Percentiles rank a stretch among this genome's conserved stretches.
Evolutionary conservation across 345 rosid species (phyloP).

Genomic region (Populus ilicifolia): DNA sequence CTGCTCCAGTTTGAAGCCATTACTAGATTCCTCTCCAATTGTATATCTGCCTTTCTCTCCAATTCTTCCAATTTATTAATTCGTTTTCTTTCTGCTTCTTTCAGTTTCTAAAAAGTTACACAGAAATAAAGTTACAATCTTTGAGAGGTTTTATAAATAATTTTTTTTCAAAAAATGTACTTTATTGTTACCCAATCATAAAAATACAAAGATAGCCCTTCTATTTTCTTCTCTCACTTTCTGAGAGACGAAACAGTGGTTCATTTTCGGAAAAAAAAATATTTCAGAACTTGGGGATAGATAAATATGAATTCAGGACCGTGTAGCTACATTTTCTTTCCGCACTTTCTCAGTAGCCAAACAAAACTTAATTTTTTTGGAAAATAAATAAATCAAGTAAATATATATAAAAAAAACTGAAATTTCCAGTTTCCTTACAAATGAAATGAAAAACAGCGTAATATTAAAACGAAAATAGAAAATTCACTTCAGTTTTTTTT

Average conservation of each 20-base stretch:
- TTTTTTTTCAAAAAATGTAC: too few relatives aligned
- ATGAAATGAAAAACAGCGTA: too few relatives aligned
- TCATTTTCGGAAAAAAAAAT: not conserved
- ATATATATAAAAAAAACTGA: not conserved
- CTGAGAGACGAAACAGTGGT: not conserved
- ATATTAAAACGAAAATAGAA: too few relatives aligned
- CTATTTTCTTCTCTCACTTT: not conserved
- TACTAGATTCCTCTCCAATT: conserved; percentile 87
- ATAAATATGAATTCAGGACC: not conserved
- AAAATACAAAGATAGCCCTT: too few relatives aligned
- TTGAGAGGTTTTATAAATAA: too few relatives aligned
- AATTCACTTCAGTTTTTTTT: not conserved
- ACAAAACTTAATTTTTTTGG: not conserved
- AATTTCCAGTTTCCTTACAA: too few relatives aligned
- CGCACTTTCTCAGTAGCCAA: not conserved
- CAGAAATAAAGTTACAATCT: not conserved
- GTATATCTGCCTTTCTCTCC: conserved; percentile 67
- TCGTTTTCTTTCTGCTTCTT: conserved; percentile 63
- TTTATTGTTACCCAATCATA: too few relatives aligned
- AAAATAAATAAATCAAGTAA: not conserved
- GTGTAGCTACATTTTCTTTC: not conserved
- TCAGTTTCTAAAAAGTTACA: conserved; percentile 42
- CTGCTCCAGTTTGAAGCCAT: conserved; percentile 92
- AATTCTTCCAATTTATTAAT: conserved; percentile 64
- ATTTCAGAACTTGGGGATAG: not conserved